Conservation (phyloP, 306 rosid genomes). For the Glycine latifolia region DNA sequence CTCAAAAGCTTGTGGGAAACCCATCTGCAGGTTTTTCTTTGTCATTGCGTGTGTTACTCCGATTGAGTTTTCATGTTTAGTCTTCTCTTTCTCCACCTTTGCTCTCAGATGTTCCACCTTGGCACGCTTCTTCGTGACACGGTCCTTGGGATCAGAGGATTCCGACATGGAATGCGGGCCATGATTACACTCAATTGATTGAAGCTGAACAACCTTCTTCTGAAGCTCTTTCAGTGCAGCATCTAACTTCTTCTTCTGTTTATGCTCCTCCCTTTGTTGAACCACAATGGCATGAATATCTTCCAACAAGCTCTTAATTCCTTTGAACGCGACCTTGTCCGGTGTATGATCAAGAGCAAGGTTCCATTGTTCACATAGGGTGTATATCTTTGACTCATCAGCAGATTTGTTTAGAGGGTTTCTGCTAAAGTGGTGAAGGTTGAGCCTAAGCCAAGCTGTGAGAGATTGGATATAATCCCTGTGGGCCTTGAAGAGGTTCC, state of each 20-base stretch:
- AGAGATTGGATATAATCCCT: constrained; percentile 84
- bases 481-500: constrained; percentile 82
- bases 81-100: constrained; percentile 85
- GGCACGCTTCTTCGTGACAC: constrained; percentile 68
- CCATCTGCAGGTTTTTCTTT: constrained; percentile 88
- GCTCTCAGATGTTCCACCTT: constrained; percentile 72
- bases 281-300: constrained; percentile 89
- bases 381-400: constrained; percentile 75
- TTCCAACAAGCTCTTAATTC: constrained; percentile 81
- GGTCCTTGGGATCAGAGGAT: constrained; percentile 55
- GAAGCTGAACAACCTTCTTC: constrained; percentile 72
- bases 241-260: constrained; percentile 77
- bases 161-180: constrained; percentile 68
- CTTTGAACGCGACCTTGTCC: constrained; percentile 86
- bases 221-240: constrained; percentile 75
- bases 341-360: constrained; percentile 84
- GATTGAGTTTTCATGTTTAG: constrained; percentile 75
- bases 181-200: constrained; percentile 74
- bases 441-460: constrained; percentile 89
- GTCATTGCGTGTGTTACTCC: constrained; percentile 87
- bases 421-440: constrained; percentile 75
- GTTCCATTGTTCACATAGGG: constrained; percentile 89
- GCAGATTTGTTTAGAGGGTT: constrained; percentile 61
- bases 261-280: constrained; percentile 85
- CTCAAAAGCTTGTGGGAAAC: constrained; percentile 89